Evolutionary conservation across 176 grass and related monocot genomes (phyloP), one percentile per base, ranked within the genome.

Genomic region (Olyra latifolia): DNA sequence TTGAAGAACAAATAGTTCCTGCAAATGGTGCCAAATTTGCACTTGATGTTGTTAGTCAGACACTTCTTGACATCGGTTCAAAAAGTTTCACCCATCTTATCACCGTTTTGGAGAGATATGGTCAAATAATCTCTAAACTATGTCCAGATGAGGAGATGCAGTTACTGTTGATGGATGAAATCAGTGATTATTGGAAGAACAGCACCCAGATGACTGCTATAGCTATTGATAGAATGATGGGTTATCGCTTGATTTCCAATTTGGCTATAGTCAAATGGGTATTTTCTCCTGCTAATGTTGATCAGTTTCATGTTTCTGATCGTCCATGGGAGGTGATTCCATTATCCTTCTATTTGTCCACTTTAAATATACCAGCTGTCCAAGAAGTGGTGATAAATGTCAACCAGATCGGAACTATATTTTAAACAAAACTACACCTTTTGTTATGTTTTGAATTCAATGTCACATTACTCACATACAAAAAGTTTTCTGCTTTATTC

Each of bases 11-110:
- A 61, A 87, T 98, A 93, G 85, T 91, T 88, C 81, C 85, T 68
- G 80, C 71, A 76, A 85, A 93, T 63, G 90, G 90, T 69, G 43
- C 88, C 82, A 82, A 99, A 61, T 90, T 93, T 61, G 90, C 92
- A n/a, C 76, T 99, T 14, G 86, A 85, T 95, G 90, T 99, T 76
- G 90, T 95, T 83, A 89, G 77, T 63, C 90, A 95, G 81, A 95
- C 92, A 7, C 88, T 99, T 73, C 63, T 99, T 75, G 96, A 99
- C 74, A 95, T 95, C n/a, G 96, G 96, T 50, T 95, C 96, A 53
- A 99, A 95, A 87, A 99, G 96, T 85, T 99, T 99, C 72, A 99
- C 96, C 48, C 96, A 99, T 93, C 89, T 99, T 76, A 89, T 99
- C 50, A 95, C 96, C 32, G 86, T 99, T 56, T 78, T 99, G 48